phyloP scores from a whole-genome alignment of 495 filamentous ascomycete genomes.

The Bryoglossum gracile region DNA sequence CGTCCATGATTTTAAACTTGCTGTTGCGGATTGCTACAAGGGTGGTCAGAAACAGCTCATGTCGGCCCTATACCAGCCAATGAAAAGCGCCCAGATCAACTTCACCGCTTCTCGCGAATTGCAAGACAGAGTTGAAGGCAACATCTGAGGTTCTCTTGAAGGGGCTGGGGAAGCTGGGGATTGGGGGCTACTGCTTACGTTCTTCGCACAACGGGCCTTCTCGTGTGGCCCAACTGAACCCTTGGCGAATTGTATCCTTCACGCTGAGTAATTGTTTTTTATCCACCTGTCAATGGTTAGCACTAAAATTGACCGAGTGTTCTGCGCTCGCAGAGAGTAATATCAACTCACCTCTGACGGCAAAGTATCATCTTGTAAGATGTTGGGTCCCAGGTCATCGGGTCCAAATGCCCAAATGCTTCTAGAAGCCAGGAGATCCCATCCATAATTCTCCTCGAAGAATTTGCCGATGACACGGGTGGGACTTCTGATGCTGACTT shows the following conservation, averaged over 20 bases:
- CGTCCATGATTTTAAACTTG: slow-evolving; percentile 90
- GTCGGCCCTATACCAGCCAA: slow-evolving; percentile 11
- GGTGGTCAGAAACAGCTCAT: slow-evolving; percentile 10
- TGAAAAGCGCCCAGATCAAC: slow-evolving; percentile 19
- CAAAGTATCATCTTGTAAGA: slow-evolving; percentile 92
- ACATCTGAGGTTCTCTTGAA: slow-evolving; percentile 18
- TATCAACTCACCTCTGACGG: slow-evolving; percentile 57
- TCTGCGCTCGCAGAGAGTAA: slow-evolving; percentile 16
- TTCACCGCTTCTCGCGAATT: slow-evolving; percentile 24
- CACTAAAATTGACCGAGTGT: slow-evolving; percentile 24
- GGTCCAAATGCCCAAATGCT: slow-evolving; percentile 99
- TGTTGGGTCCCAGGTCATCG: slow-evolving; percentile 91
- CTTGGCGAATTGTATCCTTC: slow-evolving; percentile 85
- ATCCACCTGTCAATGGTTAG: slow-evolving; percentile 55
- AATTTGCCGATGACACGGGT: slow-evolving; percentile 90
- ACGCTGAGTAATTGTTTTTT: slow-evolving; percentile 82
- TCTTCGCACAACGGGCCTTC: slow-evolving; percentile 98
- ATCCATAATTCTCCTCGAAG: slow-evolving; percentile 96
- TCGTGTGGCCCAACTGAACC: slow-evolving; percentile 90
- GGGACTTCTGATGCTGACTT: slow-evolving; percentile 86
- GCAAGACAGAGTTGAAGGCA: too few species aligned
- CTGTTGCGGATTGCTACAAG: slow-evolving; percentile 82
- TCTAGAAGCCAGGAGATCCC: slow-evolving; percentile 87
- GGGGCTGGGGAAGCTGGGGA: slow-evolving; percentile 4
- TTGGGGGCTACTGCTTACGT: slow-evolving; percentile 56